A percentile compares a stretch with the other conserved stretches of the same genome.
Conservation (phyloP, 805 yeast species). For the Ogataea naganishii region DNA sequence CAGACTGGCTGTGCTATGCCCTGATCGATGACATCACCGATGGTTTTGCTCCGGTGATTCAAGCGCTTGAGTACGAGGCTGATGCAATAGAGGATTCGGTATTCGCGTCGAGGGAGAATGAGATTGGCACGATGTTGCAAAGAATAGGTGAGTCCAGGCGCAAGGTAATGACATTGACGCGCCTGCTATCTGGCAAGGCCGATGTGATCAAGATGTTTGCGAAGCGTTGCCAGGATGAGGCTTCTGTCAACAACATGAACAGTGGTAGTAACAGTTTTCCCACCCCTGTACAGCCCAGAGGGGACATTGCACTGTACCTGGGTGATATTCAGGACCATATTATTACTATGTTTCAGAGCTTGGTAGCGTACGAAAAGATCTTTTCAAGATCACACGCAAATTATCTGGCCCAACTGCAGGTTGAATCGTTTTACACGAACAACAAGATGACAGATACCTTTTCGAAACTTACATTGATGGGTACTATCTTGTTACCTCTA, state of each 20-base stretch:
- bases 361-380: slow-evolving; percentile 76
- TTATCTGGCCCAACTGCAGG: slow-evolving; percentile 80
- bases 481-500: slow-evolving; percentile 75
- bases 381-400: slow-evolving; percentile 77
- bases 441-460: slow-evolving; percentile 69
- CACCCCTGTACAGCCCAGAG: slow-evolving; percentile 47
- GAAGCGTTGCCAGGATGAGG: slow-evolving; percentile 71
- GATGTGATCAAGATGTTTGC: slow-evolving; percentile 88
- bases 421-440: slow-evolving; percentile 71
- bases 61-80: slow-evolving; percentile 58
- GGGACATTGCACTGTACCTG: slow-evolving; percentile 72
- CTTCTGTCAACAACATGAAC: slow-evolving; percentile 5
- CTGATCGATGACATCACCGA: slow-evolving; percentile 65
- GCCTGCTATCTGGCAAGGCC: slow-evolving; percentile 76
- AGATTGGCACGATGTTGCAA: slow-evolving; percentile 58
- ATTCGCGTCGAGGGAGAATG: slow-evolving; percentile 58
- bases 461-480: slow-evolving; percentile 72
- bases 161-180: slow-evolving; percentile 75
- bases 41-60: slow-evolving; percentile 63
- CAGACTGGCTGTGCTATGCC: slow-evolving; percentile 68
- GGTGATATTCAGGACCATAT: slow-evolving; percentile 92
- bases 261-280: slow-evolving; percentile 7
- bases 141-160: slow-evolving; percentile 75
- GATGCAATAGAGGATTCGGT: slow-evolving; percentile 70
- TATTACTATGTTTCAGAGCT: slow-evolving; percentile 79